phyloP scores from a whole-genome alignment of 2,329 filamentous ascomycete genomes.

The Thelonectria olida region DNA sequence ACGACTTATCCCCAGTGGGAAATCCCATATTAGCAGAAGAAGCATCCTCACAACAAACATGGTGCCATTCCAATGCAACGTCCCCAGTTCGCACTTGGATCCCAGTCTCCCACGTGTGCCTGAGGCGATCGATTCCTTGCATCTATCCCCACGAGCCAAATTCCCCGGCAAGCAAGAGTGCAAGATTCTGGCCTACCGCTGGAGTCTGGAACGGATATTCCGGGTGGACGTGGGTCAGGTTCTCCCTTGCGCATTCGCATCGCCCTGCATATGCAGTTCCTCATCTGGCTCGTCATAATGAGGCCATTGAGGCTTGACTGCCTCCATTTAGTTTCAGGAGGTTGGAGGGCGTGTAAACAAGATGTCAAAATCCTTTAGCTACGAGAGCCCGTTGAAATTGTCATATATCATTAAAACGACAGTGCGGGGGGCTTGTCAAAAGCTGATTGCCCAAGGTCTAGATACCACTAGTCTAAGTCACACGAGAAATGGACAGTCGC shows the following conservation, averaged over 20 bases:
- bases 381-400: neutral
- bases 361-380: neutral
- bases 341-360: neutral
- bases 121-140: conserved; percentile 11
- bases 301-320: neutral
- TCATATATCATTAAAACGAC: neutral
- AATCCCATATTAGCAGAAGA: neutral
- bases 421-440: neutral
- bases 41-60: neutral
- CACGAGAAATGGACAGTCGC: conserved; percentile 1
- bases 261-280: conserved; percentile 5
- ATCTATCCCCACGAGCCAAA: conserved; percentile 1
- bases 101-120: conserved; percentile 17
- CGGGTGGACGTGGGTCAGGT: neutral
- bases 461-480: neutral
- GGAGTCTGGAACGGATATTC: neutral
- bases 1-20: too few relatives aligned
- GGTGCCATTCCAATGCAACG: conserved; percentile 16
- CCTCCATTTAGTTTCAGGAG: too few relatives aligned
- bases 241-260: neutral
- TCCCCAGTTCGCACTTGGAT: conserved; percentile 14
- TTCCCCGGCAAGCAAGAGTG: neutral
- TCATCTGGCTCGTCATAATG: neutral
- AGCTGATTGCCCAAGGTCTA: neutral
- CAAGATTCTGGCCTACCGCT: neutral